A percentile compares a stretch with the other conserved stretches of the same genome.
Conservation (phyloP, 73 alveolate species). For the Effrenium voratum region DNA sequence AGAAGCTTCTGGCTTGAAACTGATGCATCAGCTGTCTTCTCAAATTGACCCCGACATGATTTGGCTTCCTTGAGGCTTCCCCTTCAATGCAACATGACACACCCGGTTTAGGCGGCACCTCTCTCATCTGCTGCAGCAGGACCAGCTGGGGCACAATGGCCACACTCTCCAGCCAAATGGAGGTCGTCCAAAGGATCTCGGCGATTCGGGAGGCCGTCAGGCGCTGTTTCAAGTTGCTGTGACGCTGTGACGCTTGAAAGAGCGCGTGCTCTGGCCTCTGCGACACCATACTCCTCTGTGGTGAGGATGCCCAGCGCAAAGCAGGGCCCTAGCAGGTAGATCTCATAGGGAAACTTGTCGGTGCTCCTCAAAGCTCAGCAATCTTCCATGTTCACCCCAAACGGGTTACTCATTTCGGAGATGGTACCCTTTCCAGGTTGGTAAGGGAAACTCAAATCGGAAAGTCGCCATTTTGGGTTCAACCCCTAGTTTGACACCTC, state of each 20-base stretch:
- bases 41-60: too few species aligned
- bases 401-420: too few species aligned
- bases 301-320: conserved; percentile 58
- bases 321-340: conserved; percentile 66
- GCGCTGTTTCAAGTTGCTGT: neutral
- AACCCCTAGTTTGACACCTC: too few species aligned
- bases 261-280: conserved; percentile 33
- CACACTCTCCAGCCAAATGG: conserved; percentile 97
- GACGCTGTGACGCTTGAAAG: neutral
- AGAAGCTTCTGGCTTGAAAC: neutral
- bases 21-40: too few species aligned
- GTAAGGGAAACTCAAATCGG: too few species aligned
- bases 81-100: too few species aligned
- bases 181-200: conserved; percentile 96
- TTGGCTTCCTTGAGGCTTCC: too few species aligned
- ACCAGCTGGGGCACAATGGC: conserved; percentile 97
- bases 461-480: too few species aligned
- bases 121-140: conserved; percentile 95
- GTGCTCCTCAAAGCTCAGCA: neutral
- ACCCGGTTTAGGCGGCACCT: too few species aligned
- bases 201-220: neutral
- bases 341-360: conserved; percentile 88
- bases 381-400: too few species aligned
- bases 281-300: conserved; percentile 43
- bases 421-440: too few species aligned